A percentile compares a stretch with the other conserved stretches of the same genome.
phyloP scores from a whole-genome alignment of 768 basidiomycete genomes.

The Dioszegia crocea region DNA sequence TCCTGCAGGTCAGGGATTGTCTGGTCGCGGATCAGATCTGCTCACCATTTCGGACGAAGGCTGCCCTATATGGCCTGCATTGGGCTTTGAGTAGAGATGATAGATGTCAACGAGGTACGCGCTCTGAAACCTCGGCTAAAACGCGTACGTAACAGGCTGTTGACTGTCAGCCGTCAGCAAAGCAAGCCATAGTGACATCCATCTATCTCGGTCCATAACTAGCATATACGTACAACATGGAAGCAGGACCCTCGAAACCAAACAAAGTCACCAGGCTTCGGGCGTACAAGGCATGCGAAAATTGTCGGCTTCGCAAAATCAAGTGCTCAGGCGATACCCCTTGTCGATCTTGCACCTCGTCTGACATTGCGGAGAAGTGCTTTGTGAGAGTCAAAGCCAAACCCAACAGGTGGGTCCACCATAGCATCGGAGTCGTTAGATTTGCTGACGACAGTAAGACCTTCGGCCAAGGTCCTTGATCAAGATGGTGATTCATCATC shows the following conservation, averaged over 20 bases:
- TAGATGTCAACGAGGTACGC: too few relatives aligned
- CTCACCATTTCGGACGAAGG: slow-evolving; percentile 6
- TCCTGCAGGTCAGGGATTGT: slow-evolving; percentile 25
- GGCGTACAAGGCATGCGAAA: slow-evolving; percentile 14
- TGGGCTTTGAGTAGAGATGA: too few relatives aligned
- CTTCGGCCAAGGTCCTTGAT: neutral
- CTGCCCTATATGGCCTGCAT: neutral
- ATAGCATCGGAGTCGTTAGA: too few relatives aligned
- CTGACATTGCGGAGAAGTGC: slow-evolving; percentile 2
- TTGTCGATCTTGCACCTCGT: slow-evolving; percentile 9
- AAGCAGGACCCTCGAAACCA: neutral
- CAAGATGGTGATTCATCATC: too few relatives aligned
- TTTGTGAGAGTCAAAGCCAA: slow-evolving; percentile 9
- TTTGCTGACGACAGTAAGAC: neutral
- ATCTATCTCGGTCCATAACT: too few relatives aligned
- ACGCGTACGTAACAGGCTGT: neutral
- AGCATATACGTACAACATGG: neutral
- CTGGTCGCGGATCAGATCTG: neutral
- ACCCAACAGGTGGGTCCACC: slow-evolving; percentile 8
- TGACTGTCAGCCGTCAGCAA: too few relatives aligned
- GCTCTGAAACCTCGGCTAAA: neutral
- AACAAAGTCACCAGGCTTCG: slow-evolving; percentile 8
- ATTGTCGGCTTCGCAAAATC: slow-evolving; percentile 11
- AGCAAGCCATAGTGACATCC: too few relatives aligned
- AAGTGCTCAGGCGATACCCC: slow-evolving; percentile 19